phyloP scores from a whole-genome alignment of 83 land plant genomes.

The Picea mariana region DNA sequence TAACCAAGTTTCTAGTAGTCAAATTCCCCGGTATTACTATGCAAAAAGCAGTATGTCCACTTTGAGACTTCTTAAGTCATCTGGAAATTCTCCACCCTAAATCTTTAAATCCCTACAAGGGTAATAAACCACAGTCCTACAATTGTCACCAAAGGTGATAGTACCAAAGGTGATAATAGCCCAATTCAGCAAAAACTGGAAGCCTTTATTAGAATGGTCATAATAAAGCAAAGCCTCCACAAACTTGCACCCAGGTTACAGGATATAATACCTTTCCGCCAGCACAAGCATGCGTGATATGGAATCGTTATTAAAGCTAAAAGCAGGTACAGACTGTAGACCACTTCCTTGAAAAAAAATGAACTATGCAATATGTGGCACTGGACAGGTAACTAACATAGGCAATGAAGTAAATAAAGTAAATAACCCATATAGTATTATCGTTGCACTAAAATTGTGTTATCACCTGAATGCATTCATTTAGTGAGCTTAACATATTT shows the following conservation, averaged over 20 bases:
- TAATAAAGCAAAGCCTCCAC: not conserved
- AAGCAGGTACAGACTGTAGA: not conserved
- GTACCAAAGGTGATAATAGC: not conserved
- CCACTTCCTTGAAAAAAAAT: not conserved
- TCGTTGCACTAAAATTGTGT: not conserved
- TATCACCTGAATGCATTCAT: slow-evolving; percentile 52
- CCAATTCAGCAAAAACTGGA: not conserved
- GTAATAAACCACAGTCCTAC: not conserved
- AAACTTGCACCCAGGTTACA: not conserved
- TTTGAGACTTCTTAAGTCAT: not conserved
- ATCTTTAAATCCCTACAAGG: not conserved
- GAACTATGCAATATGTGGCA: not conserved
- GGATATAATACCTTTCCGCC: not conserved
- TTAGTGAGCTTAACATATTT: slow-evolving; percentile 43
- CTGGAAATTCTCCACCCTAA: not conserved
- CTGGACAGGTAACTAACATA: not conserved
- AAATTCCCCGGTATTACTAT: too few species aligned
- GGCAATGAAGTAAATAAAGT: not conserved
- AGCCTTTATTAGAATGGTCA: not conserved
- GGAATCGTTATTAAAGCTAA: not conserved
- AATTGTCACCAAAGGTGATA: not conserved
- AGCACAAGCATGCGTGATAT: not conserved
- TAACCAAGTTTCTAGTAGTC: too few species aligned
- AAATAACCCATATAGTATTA: too few species aligned
- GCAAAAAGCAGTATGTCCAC: too few species aligned